Conservation (phyloP, 176 grass and related monocot species). For the Triticum dicoccoides region DNA sequence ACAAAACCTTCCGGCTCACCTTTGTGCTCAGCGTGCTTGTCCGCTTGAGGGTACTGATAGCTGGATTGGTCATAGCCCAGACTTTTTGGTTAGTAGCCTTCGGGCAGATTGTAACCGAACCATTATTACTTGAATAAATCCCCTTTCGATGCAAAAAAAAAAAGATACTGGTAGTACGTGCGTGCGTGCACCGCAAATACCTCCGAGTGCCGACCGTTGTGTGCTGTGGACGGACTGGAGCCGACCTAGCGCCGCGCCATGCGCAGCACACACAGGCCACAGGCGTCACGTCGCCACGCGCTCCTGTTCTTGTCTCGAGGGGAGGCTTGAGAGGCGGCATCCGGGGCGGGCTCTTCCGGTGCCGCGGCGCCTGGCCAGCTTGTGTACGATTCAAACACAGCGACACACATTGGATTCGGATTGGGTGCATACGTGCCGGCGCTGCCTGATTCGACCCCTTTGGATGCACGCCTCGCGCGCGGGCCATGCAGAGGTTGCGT, state of each 20-base stretch:
- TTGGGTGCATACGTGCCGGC: neutral
- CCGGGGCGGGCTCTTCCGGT: slow-evolving; percentile 3
- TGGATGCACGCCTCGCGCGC: neutral
- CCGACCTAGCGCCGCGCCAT: neutral
- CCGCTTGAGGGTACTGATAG: too few species aligned
- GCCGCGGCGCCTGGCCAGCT: neutral
- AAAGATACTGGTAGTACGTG: neutral
- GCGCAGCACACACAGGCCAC: neutral
- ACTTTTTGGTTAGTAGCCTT: too few species aligned
- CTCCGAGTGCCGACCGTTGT: neutral
- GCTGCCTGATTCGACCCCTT: neutral
- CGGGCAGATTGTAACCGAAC: too few species aligned
- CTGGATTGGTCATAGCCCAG: too few species aligned
- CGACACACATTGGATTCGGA: neutral
- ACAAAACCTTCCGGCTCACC: too few species aligned
- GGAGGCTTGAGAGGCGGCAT: neutral
- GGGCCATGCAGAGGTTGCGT: neutral
- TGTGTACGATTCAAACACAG: neutral
- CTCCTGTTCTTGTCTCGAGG: neutral
- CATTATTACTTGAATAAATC: too few species aligned
- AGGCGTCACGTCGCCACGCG: neutral
- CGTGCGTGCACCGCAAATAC: neutral
- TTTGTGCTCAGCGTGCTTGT: too few species aligned
- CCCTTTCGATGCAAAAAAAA: too few species aligned
- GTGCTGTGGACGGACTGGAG: neutral